Evolutionary conservation across 108 stramenopile species (phyloP).

Genomic region (Cyclotella distinguenda): DNA sequence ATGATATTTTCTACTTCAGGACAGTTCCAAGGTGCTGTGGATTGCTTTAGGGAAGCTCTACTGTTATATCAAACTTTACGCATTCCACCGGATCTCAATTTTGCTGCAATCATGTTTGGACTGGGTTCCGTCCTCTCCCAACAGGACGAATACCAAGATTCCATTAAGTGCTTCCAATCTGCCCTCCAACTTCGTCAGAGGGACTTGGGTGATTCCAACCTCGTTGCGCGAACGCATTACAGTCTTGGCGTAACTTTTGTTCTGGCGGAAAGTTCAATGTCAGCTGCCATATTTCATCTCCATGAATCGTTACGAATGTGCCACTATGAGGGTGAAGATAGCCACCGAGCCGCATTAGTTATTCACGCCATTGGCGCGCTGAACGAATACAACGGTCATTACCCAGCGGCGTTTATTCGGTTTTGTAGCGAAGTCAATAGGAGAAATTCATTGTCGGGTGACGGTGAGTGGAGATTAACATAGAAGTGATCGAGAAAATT

Average conservation of each 20-base stretch:
- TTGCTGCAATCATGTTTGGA: conserved; percentile 39
- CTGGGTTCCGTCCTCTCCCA: conserved; percentile 32
- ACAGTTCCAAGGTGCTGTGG: conserved; percentile 16
- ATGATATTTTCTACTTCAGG: conserved; percentile 40
- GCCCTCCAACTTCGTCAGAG: conserved; percentile 34
- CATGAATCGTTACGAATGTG: conserved; percentile 38
- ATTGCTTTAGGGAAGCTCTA: conserved; percentile 27
- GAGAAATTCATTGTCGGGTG: conserved; percentile 34
- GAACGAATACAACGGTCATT: conserved; percentile 41
- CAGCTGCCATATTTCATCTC: conserved; percentile 28
- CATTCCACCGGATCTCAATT: conserved; percentile 24
- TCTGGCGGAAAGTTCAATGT: conserved; percentile 14
- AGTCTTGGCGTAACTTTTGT: conserved; percentile 45
- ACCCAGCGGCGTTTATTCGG: conserved; percentile 37
- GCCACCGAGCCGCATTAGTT: conserved; percentile 35
- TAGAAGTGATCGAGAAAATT: too few species aligned
- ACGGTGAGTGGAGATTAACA: conserved; percentile 20
- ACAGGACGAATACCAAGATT: conserved; percentile 19
- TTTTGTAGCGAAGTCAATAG: conserved; percentile 29
- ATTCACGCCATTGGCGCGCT: conserved; percentile 44
- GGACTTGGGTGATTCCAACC: conserved; percentile 30
- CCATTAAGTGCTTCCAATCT: conserved; percentile 30
- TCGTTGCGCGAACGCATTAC: conserved; percentile 46
- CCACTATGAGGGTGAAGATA: conserved; percentile 9
- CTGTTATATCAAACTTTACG: conserved; percentile 14